Conservation (phyloP, 306 rosid genomes). For the Castanea mollissima region DNA sequence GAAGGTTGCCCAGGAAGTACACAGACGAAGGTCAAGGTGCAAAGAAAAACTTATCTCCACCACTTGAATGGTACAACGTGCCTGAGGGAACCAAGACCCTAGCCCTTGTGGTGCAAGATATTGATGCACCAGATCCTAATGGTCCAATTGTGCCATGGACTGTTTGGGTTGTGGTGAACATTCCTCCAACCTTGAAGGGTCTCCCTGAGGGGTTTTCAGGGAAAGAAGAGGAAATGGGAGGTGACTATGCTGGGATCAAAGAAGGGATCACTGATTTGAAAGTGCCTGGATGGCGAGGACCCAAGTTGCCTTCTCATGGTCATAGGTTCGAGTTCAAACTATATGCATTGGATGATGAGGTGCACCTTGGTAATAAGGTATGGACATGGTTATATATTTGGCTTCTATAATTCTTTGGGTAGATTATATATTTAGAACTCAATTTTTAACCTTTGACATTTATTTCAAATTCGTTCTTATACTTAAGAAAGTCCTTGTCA, state of each 20-base stretch:
- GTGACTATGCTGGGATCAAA: slow-evolving; percentile 38
- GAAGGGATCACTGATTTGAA: slow-evolving; percentile 73
- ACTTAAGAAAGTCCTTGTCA: too few relatives aligned
- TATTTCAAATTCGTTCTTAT: too few relatives aligned
- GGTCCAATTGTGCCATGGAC: slow-evolving; percentile 73
- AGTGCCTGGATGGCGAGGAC: slow-evolving; percentile 77
- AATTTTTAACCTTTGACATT: too few relatives aligned
- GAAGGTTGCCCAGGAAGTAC: slow-evolving; percentile 59
- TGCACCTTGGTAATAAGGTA: slow-evolving; percentile 73
- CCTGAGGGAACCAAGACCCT: slow-evolving; percentile 63
- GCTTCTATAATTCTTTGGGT: too few relatives aligned
- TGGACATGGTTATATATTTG: not conserved
- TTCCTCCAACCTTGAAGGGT: slow-evolving; percentile 50
- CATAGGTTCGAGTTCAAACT: slow-evolving; percentile 70
- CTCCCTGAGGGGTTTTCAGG: slow-evolving; percentile 79
- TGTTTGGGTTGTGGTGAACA: slow-evolving; percentile 69
- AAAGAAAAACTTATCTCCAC: slow-evolving; percentile 70
- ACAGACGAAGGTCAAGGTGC: slow-evolving; percentile 82
- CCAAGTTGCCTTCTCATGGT: slow-evolving; percentile 58
- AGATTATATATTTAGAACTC: too few relatives aligned
- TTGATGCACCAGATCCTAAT: slow-evolving; percentile 63
- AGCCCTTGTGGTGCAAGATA: slow-evolving; percentile 71
- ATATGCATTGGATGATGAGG: slow-evolving; percentile 67
- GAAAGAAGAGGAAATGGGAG: slow-evolving; percentile 51
- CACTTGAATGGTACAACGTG: slow-evolving; percentile 81